Percentiles rank a stretch among this genome's conserved stretches.
Conservation (phyloP, 345 rosid species). For the Arabidopsis arenosa region DNA sequence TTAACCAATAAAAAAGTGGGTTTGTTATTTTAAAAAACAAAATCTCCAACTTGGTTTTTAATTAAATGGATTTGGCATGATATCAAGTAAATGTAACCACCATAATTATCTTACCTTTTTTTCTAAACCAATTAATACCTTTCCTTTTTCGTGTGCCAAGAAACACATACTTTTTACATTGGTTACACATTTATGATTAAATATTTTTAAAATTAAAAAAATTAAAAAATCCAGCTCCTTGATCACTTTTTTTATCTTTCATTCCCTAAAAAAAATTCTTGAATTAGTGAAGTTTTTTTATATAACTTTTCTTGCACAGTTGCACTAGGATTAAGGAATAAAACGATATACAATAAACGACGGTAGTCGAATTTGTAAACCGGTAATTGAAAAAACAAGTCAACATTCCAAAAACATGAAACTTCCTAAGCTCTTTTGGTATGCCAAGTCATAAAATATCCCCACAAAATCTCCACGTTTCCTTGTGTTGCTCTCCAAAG, state of each 20-base stretch:
- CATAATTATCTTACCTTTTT: background rate
- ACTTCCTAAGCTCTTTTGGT: background rate
- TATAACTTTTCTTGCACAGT: background rate
- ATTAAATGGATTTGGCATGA: background rate
- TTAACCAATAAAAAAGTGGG: background rate
- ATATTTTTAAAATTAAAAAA: too few relatives aligned
- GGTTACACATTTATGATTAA: background rate
- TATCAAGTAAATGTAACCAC: constrained; percentile 3
- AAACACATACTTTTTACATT: background rate
- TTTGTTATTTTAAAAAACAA: background rate
- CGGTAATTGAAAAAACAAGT: background rate
- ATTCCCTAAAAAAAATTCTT: background rate
- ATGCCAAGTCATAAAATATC: constrained; percentile 34
- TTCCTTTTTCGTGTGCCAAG: background rate
- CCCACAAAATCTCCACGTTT: constrained; percentile 28
- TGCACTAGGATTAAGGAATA: constrained; percentile 1
- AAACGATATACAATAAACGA: background rate
- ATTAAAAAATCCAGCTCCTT: too few relatives aligned
- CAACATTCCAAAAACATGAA: constrained; percentile 26
- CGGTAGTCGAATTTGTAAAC: background rate
- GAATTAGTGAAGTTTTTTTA: background rate
- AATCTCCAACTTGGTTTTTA: constrained; percentile 2
- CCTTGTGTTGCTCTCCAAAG: constrained; percentile 38
- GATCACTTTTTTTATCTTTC: background rate
- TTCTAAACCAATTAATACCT: background rate